phyloP scores from a whole-genome alignment of 768 basidiomycete genomes.

The Agaricus subrufescens region DNA sequence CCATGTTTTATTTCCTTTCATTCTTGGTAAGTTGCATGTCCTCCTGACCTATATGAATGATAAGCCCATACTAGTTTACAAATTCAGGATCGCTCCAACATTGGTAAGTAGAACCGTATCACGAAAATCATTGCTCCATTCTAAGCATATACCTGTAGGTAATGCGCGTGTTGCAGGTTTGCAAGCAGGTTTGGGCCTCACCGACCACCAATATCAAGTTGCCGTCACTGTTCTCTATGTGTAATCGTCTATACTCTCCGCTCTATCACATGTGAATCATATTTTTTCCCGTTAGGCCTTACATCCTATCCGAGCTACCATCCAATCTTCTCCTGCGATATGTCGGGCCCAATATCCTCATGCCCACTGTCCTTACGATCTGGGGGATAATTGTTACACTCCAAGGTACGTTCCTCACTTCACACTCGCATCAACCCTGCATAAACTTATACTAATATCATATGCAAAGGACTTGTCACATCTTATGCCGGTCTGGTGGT shows the following conservation, averaged over 20 bases:
- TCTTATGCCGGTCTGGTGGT: conserved; percentile 43
- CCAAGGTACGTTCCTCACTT: conserved; percentile 24
- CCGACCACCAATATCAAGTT: not conserved
- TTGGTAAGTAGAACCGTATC: not conserved
- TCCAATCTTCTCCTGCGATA: conserved; percentile 38
- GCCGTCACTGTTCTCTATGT: not conserved
- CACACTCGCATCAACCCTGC: not conserved
- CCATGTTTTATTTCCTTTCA: not conserved
- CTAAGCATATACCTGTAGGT: too few species aligned
- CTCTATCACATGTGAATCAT: too few species aligned
- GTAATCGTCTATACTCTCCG: not conserved
- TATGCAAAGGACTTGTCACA: conserved; percentile 35
- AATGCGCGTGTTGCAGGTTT: not conserved
- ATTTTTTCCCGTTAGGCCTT: conserved; percentile 23
- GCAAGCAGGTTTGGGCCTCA: not conserved
- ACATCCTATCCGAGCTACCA: conserved; percentile 44
- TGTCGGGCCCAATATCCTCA: conserved; percentile 42
- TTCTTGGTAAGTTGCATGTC: not conserved
- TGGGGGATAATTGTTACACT: conserved; percentile 48
- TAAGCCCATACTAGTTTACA: not conserved
- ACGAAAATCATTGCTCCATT: too few species aligned
- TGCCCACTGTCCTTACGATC: conserved; percentile 41
- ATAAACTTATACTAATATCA: not conserved
- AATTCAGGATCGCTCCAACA: not conserved
- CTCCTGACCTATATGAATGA: not conserved